Evolutionary conservation across 768 basidiomycete genomes (phyloP).

Genomic region (Podaxis sp.): DNA sequence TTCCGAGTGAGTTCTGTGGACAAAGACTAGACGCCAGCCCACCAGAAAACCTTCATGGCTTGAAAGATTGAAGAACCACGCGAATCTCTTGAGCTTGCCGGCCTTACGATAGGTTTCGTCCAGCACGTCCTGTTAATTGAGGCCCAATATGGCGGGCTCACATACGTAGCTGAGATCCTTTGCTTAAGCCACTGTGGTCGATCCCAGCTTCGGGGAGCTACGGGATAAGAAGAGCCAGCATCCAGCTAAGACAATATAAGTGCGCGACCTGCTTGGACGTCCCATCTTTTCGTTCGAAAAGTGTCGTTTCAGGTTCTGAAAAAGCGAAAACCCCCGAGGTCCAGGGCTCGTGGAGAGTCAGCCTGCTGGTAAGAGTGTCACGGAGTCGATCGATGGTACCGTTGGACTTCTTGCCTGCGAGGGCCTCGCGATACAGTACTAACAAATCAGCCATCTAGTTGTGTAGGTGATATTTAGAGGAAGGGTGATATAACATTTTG

Average conservation of each 20-base stretch:
- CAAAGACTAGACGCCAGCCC: constrained; percentile 23
- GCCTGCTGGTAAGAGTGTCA: not conserved
- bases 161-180: constrained; percentile 32
- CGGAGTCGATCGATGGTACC: not conserved
- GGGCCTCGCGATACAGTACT: no score
- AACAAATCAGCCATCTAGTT: no score
- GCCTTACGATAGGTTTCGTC: constrained; percentile 48
- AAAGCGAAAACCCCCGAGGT: not conserved
- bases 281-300: not conserved
- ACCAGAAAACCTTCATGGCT: constrained; percentile 19
- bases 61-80: constrained; percentile 28
- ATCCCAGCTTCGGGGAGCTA: not conserved
- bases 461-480: no score
- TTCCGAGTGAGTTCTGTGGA: constrained; percentile 17
- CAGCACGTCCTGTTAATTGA: constrained; percentile 32
- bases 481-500: no score
- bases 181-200: not conserved
- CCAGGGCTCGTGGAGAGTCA: not conserved
- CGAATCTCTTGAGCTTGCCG: constrained; percentile 44
- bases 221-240: not conserved
- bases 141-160: constrained; percentile 41
- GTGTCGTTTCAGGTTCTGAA: not conserved
- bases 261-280: not conserved
- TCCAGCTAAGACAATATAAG: not conserved
- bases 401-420: not conserved